These are phyloP conservation scores for Aspergillus sp. DNA, from an alignment of 2,329 filamentous ascomycete species.

Conservation along the genomic window DNA sequence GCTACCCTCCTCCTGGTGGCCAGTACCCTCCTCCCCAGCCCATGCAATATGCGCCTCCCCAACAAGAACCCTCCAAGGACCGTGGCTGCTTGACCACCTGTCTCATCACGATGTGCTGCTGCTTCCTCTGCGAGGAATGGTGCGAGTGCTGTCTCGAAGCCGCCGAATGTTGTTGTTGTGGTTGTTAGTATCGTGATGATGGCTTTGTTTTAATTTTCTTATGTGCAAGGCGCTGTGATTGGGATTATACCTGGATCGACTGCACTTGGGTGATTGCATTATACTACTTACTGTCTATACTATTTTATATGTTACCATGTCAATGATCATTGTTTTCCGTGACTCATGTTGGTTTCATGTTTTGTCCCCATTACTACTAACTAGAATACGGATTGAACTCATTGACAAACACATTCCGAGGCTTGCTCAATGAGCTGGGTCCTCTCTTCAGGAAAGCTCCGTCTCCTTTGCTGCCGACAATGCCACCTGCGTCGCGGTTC, in stretches of 20 bases:
- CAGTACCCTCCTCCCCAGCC: constrained; percentile 13
- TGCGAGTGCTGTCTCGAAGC: constrained; percentile 25
- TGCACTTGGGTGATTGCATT: not conserved
- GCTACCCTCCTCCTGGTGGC: constrained; percentile 18
- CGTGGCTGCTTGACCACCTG: constrained; percentile 24
- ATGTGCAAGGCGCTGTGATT: not conserved
- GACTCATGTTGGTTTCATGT: too few species aligned
- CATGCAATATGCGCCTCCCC: constrained; percentile 24
- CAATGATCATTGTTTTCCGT: not conserved
- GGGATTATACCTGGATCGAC: not conserved
- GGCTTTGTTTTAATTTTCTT: not conserved
- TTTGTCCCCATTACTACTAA: not conserved
- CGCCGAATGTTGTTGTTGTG: constrained; percentile 22
- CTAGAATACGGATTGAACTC: constrained; percentile 18
- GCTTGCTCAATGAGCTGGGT: constrained; percentile 28
- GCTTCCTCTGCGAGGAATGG: constrained; percentile 24
- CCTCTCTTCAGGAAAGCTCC: constrained; percentile 42
- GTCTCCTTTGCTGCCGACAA: constrained; percentile 34
- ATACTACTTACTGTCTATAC: constrained; percentile 3
- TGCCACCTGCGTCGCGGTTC: constrained; percentile 28
- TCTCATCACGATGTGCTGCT: constrained; percentile 25
- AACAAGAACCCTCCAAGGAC: constrained; percentile 18
- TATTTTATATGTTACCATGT: not conserved
- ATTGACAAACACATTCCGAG: constrained; percentile 19
- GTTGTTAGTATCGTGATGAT: constrained; percentile 10